These are phyloP conservation scores for Venturia nashicola DNA, from an alignment of 2,329 filamentous ascomycete genomes.

Conservation along the genomic window DNA sequence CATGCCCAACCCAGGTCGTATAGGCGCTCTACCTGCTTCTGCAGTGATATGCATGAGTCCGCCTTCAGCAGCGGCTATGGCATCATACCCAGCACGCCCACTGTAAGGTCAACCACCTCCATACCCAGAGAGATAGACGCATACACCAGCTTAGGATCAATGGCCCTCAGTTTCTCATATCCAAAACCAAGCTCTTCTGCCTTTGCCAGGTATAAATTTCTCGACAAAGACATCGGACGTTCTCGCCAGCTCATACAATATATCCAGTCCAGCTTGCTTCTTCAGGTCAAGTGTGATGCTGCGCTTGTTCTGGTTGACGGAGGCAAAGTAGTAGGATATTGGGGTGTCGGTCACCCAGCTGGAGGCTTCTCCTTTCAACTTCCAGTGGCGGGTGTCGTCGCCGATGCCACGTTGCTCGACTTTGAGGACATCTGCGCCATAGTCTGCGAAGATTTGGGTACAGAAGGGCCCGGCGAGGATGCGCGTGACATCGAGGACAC, in stretches of 20 bases:
- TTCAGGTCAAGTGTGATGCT: slow-evolving; percentile 28
- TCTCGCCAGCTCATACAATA: slow-evolving; percentile 25
- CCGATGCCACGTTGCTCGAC: slow-evolving; percentile 24
- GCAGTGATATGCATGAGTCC: slow-evolving; percentile 34
- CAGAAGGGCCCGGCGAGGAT: slow-evolving; percentile 11
- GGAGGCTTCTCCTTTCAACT: slow-evolving; percentile 17
- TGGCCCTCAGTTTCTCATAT: slow-evolving; percentile 23
- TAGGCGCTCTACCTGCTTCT: slow-evolving; percentile 27
- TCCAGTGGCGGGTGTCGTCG: slow-evolving; percentile 23
- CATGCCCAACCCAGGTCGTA: slow-evolving; percentile 30
- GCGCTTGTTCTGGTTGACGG: slow-evolving; percentile 34
- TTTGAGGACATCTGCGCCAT: slow-evolving; percentile 24
- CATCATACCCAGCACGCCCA: slow-evolving; percentile 32
- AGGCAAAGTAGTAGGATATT: slow-evolving; percentile 32
- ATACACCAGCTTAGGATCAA: slow-evolving; percentile 30
- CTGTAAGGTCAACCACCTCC: slow-evolving; percentile 30
- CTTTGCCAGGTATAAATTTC: slow-evolving; percentile 32
- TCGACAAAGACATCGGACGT: slow-evolving; percentile 30
- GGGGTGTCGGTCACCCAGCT: slow-evolving; percentile 19
- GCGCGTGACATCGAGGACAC: slow-evolving; percentile 3
- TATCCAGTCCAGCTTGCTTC: slow-evolving; percentile 22
- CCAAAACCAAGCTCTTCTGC: slow-evolving; percentile 29
- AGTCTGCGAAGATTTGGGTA: slow-evolving; percentile 12
- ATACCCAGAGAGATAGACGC: slow-evolving; percentile 33
- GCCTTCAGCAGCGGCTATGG: slow-evolving; percentile 31